These are phyloP conservation scores for Gynostemma pentaphyllum DNA, from an alignment of 306 rosid species.

Conservation along the genomic window DNA sequence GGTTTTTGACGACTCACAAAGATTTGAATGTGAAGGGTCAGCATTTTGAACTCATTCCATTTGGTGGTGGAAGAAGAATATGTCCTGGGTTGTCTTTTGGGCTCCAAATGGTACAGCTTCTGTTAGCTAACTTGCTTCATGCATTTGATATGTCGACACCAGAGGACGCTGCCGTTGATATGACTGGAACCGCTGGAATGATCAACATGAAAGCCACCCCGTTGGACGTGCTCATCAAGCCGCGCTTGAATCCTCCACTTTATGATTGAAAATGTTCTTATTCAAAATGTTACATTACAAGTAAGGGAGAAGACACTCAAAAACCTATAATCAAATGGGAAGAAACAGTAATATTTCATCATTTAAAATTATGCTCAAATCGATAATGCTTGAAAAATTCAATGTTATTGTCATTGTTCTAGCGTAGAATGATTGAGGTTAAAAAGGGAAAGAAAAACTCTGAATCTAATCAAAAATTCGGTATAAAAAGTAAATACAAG, in stretches of 20 bases:
- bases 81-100: neutral
- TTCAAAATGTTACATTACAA: no score
- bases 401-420: no score
- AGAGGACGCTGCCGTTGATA: neutral
- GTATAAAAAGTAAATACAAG: no score
- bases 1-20: slow-evolving; percentile 1
- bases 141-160: neutral
- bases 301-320: no score
- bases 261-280: neutral
- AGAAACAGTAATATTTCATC: no score
- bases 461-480: no score
- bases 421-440: no score
- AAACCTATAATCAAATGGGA: no score
- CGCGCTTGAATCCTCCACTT: neutral
- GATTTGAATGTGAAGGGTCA: neutral
- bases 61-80: neutral
- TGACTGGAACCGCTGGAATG: neutral
- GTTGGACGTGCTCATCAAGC: neutral
- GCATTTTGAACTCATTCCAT: neutral
- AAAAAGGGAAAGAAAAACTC: no score
- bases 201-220: neutral
- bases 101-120: neutral
- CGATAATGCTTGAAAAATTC: no score
- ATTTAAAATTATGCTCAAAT: no score
- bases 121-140: neutral